These are phyloP conservation scores for Picea sitchensis DNA, from an alignment of 75 land plant genomes.

Conservation along the genomic window DNA sequence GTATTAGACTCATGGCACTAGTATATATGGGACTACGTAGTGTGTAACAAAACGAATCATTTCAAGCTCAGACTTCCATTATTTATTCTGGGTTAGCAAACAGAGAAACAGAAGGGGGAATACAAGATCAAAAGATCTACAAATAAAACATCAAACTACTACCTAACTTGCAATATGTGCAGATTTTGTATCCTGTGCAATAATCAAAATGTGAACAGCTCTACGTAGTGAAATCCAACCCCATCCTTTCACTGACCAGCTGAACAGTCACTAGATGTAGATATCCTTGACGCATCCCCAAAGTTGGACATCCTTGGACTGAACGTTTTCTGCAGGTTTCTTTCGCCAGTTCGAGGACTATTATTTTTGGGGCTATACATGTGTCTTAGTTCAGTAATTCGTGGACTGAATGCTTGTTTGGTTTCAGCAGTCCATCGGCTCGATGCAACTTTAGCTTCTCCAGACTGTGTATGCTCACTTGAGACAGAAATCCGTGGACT, in stretches of 20 bases:
- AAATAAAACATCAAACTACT: no score
- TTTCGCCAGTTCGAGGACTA: background rate
- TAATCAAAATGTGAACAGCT: no score
- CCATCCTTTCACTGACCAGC: background rate
- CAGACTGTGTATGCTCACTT: background rate
- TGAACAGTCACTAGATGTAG: background rate
- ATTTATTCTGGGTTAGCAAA: no score
- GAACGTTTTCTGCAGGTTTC: background rate
- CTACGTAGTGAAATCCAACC: no score
- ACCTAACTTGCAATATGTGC: no score
- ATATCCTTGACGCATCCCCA: conserved; percentile 8
- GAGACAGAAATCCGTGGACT: conserved; percentile 16
- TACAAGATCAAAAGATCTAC: no score
- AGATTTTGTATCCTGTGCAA: no score
- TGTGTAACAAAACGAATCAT: no score
- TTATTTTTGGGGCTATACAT: background rate
- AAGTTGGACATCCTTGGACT: conserved; percentile 2
- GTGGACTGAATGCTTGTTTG: background rate
- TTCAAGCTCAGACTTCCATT: no score
- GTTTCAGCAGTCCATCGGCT: background rate
- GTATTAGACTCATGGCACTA: no score
- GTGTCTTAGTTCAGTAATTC: background rate
- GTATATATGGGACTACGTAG: no score
- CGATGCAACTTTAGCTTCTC: background rate
- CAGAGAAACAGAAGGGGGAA: no score